A percentile compares a stretch with the other conserved stretches of the same genome.
Conservation (phyloP, 1,284 basidiomycete species). For the Sphagnurus paluster region DNA sequence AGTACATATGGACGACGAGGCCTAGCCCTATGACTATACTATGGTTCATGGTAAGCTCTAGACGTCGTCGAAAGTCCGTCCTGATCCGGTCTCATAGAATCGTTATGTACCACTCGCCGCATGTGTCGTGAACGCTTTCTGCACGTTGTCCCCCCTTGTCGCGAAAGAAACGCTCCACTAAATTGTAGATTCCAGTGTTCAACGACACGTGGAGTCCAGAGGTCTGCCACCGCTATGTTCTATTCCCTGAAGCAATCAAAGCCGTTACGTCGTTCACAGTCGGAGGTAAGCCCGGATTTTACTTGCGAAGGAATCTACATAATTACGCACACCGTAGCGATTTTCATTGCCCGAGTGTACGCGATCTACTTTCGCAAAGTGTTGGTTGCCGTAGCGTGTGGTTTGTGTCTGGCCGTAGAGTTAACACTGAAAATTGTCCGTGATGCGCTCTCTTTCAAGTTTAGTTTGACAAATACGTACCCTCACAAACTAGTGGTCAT, state of each 20-base stretch:
- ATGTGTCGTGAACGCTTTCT: conserved; percentile 33
- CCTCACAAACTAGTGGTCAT: conserved; percentile 30
- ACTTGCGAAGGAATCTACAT: too few species aligned
- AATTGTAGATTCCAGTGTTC: too few species aligned
- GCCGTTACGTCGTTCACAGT: conserved; percentile 29
- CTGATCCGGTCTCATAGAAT: conserved; percentile 29
- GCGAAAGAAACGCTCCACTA: too few species aligned
- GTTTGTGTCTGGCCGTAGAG: conserved; percentile 23
- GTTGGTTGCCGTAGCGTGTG: conserved; percentile 20
- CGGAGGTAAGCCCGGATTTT: conserved; percentile 30
- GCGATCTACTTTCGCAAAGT: conserved; percentile 29
- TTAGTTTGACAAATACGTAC: too few species aligned
- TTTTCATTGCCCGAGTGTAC: conserved; percentile 32
- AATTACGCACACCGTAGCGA: conserved; percentile 18
- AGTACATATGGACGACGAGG: conserved; percentile 30
- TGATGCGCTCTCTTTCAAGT: background rate
- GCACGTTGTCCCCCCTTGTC: conserved; percentile 20
- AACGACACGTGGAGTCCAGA: conserved; percentile 30
- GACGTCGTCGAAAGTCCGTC: background rate
- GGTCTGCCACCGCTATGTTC: conserved; percentile 31
- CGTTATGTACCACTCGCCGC: conserved; percentile 34
- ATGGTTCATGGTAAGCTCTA: conserved; percentile 29
- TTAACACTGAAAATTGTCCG: conserved; percentile 32
- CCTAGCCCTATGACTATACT: conserved; percentile 28
- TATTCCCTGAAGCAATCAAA: conserved; percentile 34